These are phyloP conservation scores for Claviceps monticola DNA, from an alignment of 2,329 filamentous ascomycete species.

Conservation along the genomic window DNA sequence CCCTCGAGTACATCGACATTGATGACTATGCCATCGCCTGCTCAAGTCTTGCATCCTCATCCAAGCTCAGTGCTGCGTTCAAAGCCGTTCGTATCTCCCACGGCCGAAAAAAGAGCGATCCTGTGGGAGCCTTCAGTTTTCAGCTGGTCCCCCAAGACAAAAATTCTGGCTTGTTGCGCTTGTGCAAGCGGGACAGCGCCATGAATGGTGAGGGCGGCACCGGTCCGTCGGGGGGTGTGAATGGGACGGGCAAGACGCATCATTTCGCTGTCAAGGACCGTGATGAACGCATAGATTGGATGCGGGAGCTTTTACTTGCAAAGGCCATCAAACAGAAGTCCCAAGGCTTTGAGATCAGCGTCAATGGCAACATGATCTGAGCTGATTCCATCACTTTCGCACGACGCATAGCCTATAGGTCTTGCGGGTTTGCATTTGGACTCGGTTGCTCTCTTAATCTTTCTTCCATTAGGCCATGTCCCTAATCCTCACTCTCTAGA, in stretches of 20 bases:
- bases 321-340: slow-evolving; percentile 77
- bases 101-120: slow-evolving; percentile 37
- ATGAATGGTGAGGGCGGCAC: slow-evolving; percentile 18
- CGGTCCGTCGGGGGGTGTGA: slow-evolving; percentile 30
- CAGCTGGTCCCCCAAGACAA: slow-evolving; percentile 64
- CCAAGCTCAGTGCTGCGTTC: slow-evolving; percentile 78
- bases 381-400: background rate
- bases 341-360: slow-evolving; percentile 67
- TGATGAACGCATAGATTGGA: slow-evolving; percentile 94
- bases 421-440: background rate
- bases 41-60: slow-evolving; percentile 58
- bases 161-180: slow-evolving; percentile 29
- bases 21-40: slow-evolving; percentile 83
- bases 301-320: slow-evolving; percentile 83
- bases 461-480: too few relatives aligned
- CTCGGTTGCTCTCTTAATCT: too few relatives aligned
- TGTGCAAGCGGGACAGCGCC: slow-evolving; percentile 40
- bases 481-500: too few relatives aligned
- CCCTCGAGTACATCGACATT: slow-evolving; percentile 70
- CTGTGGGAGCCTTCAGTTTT: slow-evolving; percentile 63
- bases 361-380: slow-evolving; percentile 64
- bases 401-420: background rate
- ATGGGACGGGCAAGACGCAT: slow-evolving; percentile 67
- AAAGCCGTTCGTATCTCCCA: slow-evolving; percentile 59
- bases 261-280: slow-evolving; percentile 82